Conservation (phyloP, 164 flowering plant species). For the Nymphaea thermarum region DNA sequence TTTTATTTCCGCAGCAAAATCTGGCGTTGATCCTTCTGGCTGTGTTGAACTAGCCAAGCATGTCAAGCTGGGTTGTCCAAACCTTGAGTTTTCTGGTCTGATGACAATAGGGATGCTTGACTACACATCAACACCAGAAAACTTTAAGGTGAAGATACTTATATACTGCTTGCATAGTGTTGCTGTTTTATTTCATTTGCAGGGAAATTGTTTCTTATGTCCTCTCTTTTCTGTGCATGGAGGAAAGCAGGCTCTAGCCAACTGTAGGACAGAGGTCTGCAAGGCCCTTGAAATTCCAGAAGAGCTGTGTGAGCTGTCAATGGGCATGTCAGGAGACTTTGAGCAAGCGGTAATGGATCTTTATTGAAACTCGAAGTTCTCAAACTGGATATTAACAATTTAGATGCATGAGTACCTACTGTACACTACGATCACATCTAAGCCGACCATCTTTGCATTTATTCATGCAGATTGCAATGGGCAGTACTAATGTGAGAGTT, state of each 20-base stretch:
- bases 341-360: slow-evolving; percentile 68
- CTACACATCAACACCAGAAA: slow-evolving; percentile 89
- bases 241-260: slow-evolving; percentile 40
- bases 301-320: slow-evolving; percentile 79
- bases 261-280: slow-evolving; percentile 75
- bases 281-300: slow-evolving; percentile 64
- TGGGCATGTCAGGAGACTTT: slow-evolving; percentile 99
- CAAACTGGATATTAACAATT: too few relatives aligned
- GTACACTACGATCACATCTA: background rate
- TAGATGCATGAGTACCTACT: background rate
- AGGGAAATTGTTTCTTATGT: background rate
- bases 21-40: slow-evolving; percentile 68
- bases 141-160: slow-evolving; percentile 43
- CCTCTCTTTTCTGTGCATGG: slow-evolving; percentile 1
- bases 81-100: slow-evolving; percentile 76
- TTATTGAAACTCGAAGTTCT: background rate
- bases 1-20: slow-evolving; percentile 55
- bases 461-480: slow-evolving; percentile 13
- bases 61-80: slow-evolving; percentile 56
- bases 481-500: slow-evolving; percentile 13
- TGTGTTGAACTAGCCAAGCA: slow-evolving; percentile 67
- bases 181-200: background rate
- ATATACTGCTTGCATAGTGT: background rate
- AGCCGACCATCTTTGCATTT: background rate
- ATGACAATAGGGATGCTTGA: slow-evolving; percentile 97